Base-by-base conservation (phyloP, 805 yeast species). In the Deakozyma indianensis region DNA sequence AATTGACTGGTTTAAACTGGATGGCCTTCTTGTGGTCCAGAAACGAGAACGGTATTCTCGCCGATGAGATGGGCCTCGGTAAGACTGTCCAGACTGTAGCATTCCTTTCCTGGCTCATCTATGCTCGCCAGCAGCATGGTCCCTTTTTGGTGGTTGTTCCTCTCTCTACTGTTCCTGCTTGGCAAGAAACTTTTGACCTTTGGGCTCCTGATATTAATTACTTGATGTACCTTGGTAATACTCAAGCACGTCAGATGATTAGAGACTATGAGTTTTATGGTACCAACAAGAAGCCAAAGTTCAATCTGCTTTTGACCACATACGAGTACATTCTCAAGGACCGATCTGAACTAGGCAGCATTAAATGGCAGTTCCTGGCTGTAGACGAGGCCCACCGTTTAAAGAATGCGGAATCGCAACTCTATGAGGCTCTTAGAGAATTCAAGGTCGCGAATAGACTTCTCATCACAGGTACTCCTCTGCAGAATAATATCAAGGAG, bases 1-100 rank as follows among this genome's bases (percentile, higher is more conserved):
- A 92, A 68, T 73, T 92, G 61, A 92, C 98, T 0, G 99, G 99
- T 47, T 73, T 92, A 50, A 92, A 92, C 64, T 92, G 99, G 99
- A 92, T 92, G 98, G 98, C 98, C 0, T 92, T 90, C 61, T 68
- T 92, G 50, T 92, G 98, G 98, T 85, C 95, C 3, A 76, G 96
- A 56, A 85, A 90, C 63, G 96, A 92, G 66, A 92, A 92, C 62
- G 97, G 98, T 46, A 92, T 92, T 43, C 68, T 92, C 38, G 98
- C 98, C 3, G 98, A 92, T 68, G 98, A 92, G 63, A 92, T 92
- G 98, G 98, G 98, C 46, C 72, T 92, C 45, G 98, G 98, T 51
- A 92, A 92, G 59, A 92, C 98, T 7, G 96, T 92, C 15, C 98
- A 92, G 64, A 92, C 97, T 0, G 95, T 92, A 14, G 75, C 95